A percentile compares a stretch with the other conserved stretches of the same genome.
These are phyloP conservation scores for Nicotiana rustica DNA, from an alignment of 305 asterid genomes.

Conservation along the genomic window DNA sequence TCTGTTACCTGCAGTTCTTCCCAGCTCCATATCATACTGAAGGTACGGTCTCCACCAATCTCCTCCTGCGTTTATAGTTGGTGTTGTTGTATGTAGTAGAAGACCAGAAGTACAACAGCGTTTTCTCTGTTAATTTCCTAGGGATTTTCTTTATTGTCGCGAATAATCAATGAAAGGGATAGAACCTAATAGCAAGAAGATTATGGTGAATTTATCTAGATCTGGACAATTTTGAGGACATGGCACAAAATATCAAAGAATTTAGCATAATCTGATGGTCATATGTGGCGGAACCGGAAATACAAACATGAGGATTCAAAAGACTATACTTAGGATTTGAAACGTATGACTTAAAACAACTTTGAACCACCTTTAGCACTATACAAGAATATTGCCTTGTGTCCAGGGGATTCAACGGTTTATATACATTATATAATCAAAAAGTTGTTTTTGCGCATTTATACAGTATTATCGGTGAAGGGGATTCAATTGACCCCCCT, in stretches of 20 bases:
- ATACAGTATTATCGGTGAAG: too few species aligned
- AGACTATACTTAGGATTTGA: too few species aligned
- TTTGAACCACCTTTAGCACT: too few species aligned
- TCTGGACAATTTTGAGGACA: neutral
- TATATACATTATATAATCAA: too few species aligned
- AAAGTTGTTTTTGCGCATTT: too few species aligned
- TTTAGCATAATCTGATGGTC: neutral
- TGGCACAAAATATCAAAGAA: neutral
- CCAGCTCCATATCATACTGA: conserved; percentile 76
- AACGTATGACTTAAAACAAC: too few species aligned
- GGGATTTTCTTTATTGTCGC: neutral
- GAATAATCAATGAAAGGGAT: neutral
- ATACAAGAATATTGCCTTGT: too few species aligned
- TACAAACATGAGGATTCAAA: too few species aligned
- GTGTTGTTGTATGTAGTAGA: neutral
- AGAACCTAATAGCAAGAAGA: neutral
- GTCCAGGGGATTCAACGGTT: too few species aligned
- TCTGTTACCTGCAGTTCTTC: conserved; percentile 88
- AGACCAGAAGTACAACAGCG: neutral
- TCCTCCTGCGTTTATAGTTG: neutral
- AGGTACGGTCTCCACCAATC: conserved; percentile 48
- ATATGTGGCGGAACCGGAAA: too few species aligned
- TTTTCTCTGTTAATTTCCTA: neutral
- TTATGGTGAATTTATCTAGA: neutral
- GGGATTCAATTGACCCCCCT: too few species aligned